Evolutionary conservation across 441 rosid species (phyloP).

Genomic region (Mallotus repandus): DNA sequence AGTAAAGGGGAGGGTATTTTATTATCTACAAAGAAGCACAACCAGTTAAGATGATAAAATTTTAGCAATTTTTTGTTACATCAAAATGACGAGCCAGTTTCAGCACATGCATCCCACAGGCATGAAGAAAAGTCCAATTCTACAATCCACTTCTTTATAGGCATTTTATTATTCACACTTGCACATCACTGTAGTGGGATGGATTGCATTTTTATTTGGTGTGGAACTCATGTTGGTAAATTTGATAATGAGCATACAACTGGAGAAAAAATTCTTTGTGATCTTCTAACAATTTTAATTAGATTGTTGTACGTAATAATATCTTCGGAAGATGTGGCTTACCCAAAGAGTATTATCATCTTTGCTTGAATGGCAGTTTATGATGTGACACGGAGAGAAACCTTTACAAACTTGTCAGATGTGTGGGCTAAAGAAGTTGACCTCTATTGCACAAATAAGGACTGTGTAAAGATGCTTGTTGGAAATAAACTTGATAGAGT

Average conservation of each 20-base stretch:
- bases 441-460: constrained; percentile 46
- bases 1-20: not conserved
- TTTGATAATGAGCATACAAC: not conserved
- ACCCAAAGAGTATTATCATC: not conserved
- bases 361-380: constrained; percentile 30
- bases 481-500: constrained; percentile 58
- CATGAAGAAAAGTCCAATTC: not conserved
- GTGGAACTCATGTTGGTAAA: not conserved
- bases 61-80: not conserved
- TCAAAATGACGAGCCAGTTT: not conserved
- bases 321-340: not conserved
- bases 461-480: constrained; percentile 56
- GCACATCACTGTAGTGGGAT: not conserved
- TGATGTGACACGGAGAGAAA: constrained; percentile 53
- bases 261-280: not conserved
- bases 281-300: not conserved
- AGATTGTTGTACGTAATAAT: not conserved
- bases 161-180: constrained; percentile 1
- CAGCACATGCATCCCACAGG: not conserved
- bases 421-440: constrained; percentile 59
- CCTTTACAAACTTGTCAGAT: constrained; percentile 52
- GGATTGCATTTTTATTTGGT: not conserved
- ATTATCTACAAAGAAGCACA: not conserved
- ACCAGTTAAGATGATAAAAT: not conserved
- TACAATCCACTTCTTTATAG: not conserved